Base-by-base conservation (phyloP, 257 asterid genomes). In the Gentiana straminea region DNA sequence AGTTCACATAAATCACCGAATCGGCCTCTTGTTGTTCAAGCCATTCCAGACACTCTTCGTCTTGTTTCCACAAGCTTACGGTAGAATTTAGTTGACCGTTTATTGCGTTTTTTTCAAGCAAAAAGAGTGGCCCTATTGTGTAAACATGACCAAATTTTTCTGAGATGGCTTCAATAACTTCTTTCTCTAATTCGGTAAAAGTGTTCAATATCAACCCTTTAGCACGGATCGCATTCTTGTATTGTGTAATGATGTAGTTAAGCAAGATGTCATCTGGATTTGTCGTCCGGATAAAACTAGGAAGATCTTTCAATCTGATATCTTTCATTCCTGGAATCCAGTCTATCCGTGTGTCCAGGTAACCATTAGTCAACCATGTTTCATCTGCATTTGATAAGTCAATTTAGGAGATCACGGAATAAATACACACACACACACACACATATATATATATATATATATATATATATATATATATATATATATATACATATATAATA, bases 311-410 rank as follows among this genome's bases (percentile, higher is more conserved):
- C 1, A 84, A 73, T 62, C 86, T 53, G n/a, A 84, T 76, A 38
- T 69, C 54, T 50, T 68, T 74, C 89, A 79, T 84, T 57, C 94
- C 89, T 0, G 86, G 69, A 1, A 81, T 84, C 86, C 89, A 84
- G 10, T 79, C 86, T 5, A 79, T 60, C 57, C 46, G 65, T 4
- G 69, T 67, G 0, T 84, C 86, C 1, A 81, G 79, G 61, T 65
- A 70, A 1, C 86, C 94, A 51, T 81, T 67, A 0, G 74, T 81
- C 1, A 81, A 7, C 57, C 75, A 74, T n/a, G 75, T 70, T 51
- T 70, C 76, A 60, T 84, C 89, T 83, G 75, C 71, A 36, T 34
- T 13, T 13, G 15, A n/a, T 51, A 52, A 3, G 51, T 51, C 13
- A 49, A 12, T 43, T n/a, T 15, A 8, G 55, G 4, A 60, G 47